Conservation (phyloP, 148 eudicot genomes). For the Spergularia bocconei region DNA sequence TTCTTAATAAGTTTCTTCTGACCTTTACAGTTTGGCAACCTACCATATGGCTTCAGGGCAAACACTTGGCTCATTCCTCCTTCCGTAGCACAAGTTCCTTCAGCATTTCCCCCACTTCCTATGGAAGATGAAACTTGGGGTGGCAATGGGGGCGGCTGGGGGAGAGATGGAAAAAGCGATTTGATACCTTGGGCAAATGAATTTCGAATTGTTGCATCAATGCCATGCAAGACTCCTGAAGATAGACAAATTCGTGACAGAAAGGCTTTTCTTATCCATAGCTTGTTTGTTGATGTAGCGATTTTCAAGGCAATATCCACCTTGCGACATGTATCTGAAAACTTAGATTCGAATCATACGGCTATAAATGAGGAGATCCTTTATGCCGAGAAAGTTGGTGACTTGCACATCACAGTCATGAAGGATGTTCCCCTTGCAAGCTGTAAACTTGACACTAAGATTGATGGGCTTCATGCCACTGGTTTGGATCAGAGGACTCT, state of each 20-base stretch:
- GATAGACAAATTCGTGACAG: conserved; percentile 94
- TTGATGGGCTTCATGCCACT: conserved; percentile 82
- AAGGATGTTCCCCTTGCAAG: conserved; percentile 80
- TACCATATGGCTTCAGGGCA: conserved; percentile 96
- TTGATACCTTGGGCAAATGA: conserved; percentile 84
- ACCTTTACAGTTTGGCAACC: conserved; percentile 86
- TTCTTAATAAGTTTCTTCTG: conserved; percentile 7
- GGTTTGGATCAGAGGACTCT: conserved; percentile 61
- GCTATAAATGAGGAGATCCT: conserved; percentile 36
- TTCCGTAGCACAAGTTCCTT: conserved; percentile 64
- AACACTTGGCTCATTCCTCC: conserved; percentile 99
- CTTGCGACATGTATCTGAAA: conserved; percentile 56
- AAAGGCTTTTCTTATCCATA: conserved; percentile 92
- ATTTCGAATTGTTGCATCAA: conserved; percentile 74
- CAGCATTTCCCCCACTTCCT: conserved; percentile 76
- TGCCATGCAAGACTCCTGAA: conserved; percentile 97
- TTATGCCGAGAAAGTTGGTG: conserved; percentile 70
- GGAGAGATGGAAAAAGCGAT: conserved; percentile 85
- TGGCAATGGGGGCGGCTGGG: conserved; percentile 95
- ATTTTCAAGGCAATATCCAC: conserved; percentile 75
- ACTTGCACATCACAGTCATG: conserved; percentile 58
- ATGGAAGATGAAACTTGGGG: conserved; percentile 94
- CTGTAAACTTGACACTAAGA: conserved; percentile 88
- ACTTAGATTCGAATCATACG: conserved; percentile 30
- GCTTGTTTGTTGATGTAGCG: conserved; percentile 96